Conservation (phyloP, 1,284 basidiomycete species). For the Inonotus obliquus region DNA sequence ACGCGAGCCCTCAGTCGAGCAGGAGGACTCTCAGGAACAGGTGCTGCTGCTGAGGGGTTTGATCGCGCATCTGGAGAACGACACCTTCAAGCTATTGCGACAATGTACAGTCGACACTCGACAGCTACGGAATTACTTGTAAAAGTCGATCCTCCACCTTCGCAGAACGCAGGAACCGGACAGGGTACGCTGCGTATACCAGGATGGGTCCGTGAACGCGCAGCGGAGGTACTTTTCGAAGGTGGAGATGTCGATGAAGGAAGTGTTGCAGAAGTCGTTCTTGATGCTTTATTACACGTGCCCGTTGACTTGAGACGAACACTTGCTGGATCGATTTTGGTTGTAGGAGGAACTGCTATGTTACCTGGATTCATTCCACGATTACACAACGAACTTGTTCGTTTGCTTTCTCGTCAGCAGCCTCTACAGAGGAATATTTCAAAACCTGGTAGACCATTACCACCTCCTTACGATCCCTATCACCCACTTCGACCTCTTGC, state of each 20-base stretch:
- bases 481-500: slow-evolving; percentile 63
- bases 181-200: slow-evolving; percentile 82
- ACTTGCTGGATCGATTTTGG: slow-evolving; percentile 76
- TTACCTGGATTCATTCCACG: slow-evolving; percentile 89
- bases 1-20: slow-evolving; percentile 33
- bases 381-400: slow-evolving; percentile 70
- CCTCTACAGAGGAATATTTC: slow-evolving; percentile 26
- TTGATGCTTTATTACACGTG: slow-evolving; percentile 78
- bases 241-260: slow-evolving; percentile 83
- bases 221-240: slow-evolving; percentile 88
- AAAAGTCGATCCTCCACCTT: slow-evolving; percentile 56
- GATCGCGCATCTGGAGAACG: slow-evolving; percentile 36
- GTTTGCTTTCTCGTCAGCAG: slow-evolving; percentile 31
- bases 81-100: slow-evolving; percentile 58
- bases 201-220: slow-evolving; percentile 91
- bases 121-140: slow-evolving; percentile 68
- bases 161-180: slow-evolving; percentile 59
- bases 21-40: slow-evolving; percentile 22
- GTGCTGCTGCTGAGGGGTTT: slow-evolving; percentile 23
- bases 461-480: slow-evolving; percentile 66
- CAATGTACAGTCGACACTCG: slow-evolving; percentile 67
- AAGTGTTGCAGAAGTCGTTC: slow-evolving; percentile 75
- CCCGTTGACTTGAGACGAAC: slow-evolving; percentile 85
- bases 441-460: slow-evolving; percentile 36
- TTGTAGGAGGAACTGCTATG: slow-evolving; percentile 88